Evolutionary conservation across 805 yeast genomes (phyloP).

Genomic region (Grigorovia yakushimaensis): DNA sequence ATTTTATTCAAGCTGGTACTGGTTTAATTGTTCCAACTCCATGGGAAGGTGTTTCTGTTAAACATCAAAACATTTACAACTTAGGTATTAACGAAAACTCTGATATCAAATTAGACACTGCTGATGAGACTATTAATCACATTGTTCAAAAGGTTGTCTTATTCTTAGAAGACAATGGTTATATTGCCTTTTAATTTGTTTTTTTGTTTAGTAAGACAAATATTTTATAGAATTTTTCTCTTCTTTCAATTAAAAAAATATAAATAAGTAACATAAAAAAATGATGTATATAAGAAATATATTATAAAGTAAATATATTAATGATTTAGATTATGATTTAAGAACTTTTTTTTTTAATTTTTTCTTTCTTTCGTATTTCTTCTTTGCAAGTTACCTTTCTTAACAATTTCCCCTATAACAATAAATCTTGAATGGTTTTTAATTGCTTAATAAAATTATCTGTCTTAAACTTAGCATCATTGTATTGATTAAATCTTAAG

Average conservation of each 20-base stretch:
- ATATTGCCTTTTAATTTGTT: constrained; percentile 25
- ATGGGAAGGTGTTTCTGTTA: constrained; percentile 7
- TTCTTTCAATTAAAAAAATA: too few relatives aligned
- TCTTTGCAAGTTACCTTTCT: not conserved
- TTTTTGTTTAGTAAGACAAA: not conserved
- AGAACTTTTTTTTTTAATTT: not conserved
- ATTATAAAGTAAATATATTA: not conserved
- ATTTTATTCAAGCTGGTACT: constrained; percentile 62
- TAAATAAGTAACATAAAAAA: too few relatives aligned
- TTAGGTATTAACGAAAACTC: constrained; percentile 42
- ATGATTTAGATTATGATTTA: too few relatives aligned
- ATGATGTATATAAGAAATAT: too few relatives aligned
- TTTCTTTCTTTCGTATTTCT: not conserved
- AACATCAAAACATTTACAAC: constrained; percentile 31
- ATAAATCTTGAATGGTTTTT: not conserved
- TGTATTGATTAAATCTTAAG: constrained; percentile 9
- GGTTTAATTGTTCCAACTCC: constrained; percentile 64
- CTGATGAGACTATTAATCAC: constrained; percentile 49
- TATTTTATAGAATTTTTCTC: not conserved
- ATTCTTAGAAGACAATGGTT: constrained; percentile 74
- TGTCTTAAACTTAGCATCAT: constrained; percentile 20
- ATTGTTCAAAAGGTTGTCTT: constrained; percentile 67
- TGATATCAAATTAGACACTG: constrained; percentile 47
- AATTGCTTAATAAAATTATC: constrained; percentile 15
- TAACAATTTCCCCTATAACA: not conserved